Evolutionary conservation across 352 stramenopile genomes (phyloP), one percentile per base, ranked within the genome.

Genomic region (Elongisporangium anandrum): DNA sequence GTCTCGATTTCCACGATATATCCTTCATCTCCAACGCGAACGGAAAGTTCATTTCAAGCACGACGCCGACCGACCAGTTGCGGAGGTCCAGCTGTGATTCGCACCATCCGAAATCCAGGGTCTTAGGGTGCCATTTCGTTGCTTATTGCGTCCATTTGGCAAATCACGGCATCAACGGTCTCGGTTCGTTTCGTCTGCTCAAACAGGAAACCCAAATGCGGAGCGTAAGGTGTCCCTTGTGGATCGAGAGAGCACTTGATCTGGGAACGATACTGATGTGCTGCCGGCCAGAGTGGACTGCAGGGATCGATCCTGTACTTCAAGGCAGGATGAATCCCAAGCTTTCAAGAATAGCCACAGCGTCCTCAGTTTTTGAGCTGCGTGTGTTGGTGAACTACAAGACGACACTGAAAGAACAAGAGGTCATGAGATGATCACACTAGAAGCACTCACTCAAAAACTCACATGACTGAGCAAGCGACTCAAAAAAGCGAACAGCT

Each of bases 341-440:
- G 78, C 60, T 38, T 76, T 76, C 51, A 87, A 49, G 49, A 87
- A 87, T 47, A 84, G 52, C 34, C 85, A 49, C n/a, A 87, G 50
- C 56, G 79, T 81, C 16, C 66, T 66, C 16, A 87, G 50, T 50
- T 79, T 77, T 47, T 84, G 73, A 8, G 75, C 71, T 7, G 81
- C 61, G 54, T 87, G 66, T 21, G 58, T 60, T 9, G 45, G 45
- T 23, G 56, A 57, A 38, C 49, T 50, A 9, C 65, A 64, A 26
- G 55, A 65, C 34, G 64, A 71, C 23, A 84, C 69, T 80, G 41
- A 34, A 26, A 23, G 13, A 26, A 29, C 19, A 61, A 24, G 7
- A 50, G n/a, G 50, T 23, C 10, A 19, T 9, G 15, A 23, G 9
- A 9, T 20, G 12, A 16, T 20, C 7, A 17, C 19, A 5, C 48